Conservation (phyloP, 2,329 filamentous ascomycete species). For the Colletotrichum acutatum region DNA sequence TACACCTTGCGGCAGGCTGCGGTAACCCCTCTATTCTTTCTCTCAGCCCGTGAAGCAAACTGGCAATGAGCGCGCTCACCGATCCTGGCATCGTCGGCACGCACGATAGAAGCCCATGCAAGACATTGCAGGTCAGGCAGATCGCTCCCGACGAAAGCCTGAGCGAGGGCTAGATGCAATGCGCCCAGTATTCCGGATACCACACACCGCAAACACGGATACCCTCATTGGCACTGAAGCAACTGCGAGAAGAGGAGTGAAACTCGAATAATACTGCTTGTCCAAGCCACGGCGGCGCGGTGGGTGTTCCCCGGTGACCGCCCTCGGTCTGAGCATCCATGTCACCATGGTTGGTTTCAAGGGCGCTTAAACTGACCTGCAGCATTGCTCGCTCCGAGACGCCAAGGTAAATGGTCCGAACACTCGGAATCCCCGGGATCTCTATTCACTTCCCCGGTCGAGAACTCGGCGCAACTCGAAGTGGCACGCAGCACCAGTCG, state of each 20-base stretch:
- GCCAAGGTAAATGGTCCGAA: slow-evolving; percentile 32
- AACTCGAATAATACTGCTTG: slow-evolving; percentile 2
- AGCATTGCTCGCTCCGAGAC: neutral
- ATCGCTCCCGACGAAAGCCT: neutral
- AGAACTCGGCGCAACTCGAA: slow-evolving; percentile 27
- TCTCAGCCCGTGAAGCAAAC: neutral
- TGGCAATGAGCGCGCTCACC: neutral
- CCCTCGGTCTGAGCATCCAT: slow-evolving; percentile 19
- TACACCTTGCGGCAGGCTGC: neutral
- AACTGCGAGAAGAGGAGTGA: slow-evolving; percentile 7
- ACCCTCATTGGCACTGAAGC: neutral
- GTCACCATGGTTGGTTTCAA: slow-evolving; percentile 24
- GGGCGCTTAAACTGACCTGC: slow-evolving; percentile 6
- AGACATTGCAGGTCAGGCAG: neutral
- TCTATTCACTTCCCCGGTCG: slow-evolving; percentile 24
- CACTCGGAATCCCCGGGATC: slow-evolving; percentile 30
- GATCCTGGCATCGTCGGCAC: neutral
- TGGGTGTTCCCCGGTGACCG: slow-evolving; percentile 27
- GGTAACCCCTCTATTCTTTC: neutral
- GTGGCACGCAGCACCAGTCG: slow-evolving; percentile 10
- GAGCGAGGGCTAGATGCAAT: neutral
- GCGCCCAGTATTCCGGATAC: neutral
- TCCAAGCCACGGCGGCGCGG: slow-evolving; percentile 11
- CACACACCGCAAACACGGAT: neutral
- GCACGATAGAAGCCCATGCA: neutral